phyloP scores from a whole-genome alignment of 2,329 filamentous ascomycete genomes.

The Zarea fungicola region DNA sequence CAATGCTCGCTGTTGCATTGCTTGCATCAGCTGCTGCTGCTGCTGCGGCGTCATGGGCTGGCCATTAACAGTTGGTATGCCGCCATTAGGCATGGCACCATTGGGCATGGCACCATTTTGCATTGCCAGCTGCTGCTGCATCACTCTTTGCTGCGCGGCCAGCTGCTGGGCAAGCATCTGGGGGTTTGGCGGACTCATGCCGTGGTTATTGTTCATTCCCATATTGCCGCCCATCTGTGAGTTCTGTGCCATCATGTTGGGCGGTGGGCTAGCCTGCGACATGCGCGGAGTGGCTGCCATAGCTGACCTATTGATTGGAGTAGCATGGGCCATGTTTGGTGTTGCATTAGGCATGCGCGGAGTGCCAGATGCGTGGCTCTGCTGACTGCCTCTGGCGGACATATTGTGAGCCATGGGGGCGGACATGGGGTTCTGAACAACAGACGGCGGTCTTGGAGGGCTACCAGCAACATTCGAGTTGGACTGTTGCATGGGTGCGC shows the following conservation, averaged over 20 bases:
- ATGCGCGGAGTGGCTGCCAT: conserved; percentile 56
- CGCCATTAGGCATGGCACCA: conserved; percentile 17
- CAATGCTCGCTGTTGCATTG: conserved; percentile 34
- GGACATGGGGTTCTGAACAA: conserved; percentile 56
- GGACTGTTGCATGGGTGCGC: conserved; percentile 58
- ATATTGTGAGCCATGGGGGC: conserved; percentile 58
- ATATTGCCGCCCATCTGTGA: conserved; percentile 49
- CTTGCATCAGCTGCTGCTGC: conserved; percentile 31
- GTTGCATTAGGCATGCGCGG: conserved; percentile 58
- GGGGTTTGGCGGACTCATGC: conserved; percentile 34
- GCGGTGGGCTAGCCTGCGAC: conserved; percentile 57
- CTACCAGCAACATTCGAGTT: conserved; percentile 65
- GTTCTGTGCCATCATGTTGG: conserved; percentile 52
- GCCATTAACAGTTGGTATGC: conserved; percentile 27
- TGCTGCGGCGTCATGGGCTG: conserved; percentile 33
- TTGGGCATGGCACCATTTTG: conserved; percentile 29
- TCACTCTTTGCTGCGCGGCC: conserved; percentile 41
- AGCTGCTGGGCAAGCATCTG: conserved; percentile 40
- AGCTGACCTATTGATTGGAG: conserved; percentile 50
- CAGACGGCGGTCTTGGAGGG: conserved; percentile 61
- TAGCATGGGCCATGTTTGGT: conserved; percentile 55
- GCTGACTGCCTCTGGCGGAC: conserved; percentile 60
- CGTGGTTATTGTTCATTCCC: conserved; percentile 46
- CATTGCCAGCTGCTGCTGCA: conserved; percentile 39
- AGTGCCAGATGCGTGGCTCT: conserved; percentile 59